Percentiles rank a stretch among this genome's conserved stretches.
phyloP scores from a whole-genome alignment of 1,284 basidiomycete species.

The Melampsora larici-populina region DNA sequence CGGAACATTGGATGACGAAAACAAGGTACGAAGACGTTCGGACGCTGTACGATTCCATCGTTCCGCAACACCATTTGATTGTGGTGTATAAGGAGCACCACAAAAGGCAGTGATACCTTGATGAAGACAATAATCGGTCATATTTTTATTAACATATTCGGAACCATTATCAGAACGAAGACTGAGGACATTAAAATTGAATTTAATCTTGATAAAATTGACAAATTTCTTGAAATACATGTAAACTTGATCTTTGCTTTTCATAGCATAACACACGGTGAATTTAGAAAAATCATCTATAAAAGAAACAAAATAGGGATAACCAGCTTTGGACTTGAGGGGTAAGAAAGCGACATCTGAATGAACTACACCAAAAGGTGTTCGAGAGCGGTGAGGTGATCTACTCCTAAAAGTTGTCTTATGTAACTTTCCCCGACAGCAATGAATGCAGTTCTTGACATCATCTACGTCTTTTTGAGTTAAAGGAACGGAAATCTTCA shows the following conservation, averaged over 20 bases:
- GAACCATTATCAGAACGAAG: slow-evolving; percentile 14
- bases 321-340: background rate
- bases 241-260: slow-evolving; percentile 1
- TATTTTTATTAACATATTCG: background rate
- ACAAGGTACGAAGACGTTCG: background rate
- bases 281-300: slow-evolving; percentile 28
- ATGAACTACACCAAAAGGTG: slow-evolving; percentile 1
- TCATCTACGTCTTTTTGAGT: background rate
- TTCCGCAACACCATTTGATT: background rate
- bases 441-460: background rate
- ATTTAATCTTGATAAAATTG: background rate
- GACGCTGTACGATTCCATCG: background rate
- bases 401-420: background rate
- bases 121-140: background rate
- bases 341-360: no score
- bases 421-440: slow-evolving; percentile 1
- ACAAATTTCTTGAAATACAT: slow-evolving; percentile 51
- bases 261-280: background rate
- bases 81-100: slow-evolving; percentile 17
- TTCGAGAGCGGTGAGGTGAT: background rate
- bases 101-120: background rate
- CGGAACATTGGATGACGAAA: background rate
- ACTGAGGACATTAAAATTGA: background rate
- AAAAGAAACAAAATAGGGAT: no score
- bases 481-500: no score